Conservation (phyloP, 148 eudicot genomes). For the Persicaria tinctoria region DNA sequence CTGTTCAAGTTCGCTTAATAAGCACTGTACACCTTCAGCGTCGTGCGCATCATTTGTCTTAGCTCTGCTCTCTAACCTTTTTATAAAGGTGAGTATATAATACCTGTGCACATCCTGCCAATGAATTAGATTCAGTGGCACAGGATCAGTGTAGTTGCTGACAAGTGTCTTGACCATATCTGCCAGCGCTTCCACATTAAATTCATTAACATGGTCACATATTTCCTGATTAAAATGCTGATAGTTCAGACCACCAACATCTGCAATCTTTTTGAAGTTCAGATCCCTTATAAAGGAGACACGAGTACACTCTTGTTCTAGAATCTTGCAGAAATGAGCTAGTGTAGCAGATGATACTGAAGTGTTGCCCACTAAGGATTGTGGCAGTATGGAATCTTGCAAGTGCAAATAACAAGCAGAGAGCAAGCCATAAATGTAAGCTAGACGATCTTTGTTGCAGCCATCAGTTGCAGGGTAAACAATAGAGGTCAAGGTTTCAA, state of each 20-base stretch:
- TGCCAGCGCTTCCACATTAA: conserved; percentile 75
- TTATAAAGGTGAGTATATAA: conserved; percentile 42
- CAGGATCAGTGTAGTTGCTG: conserved; percentile 26
- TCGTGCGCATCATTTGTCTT: conserved; percentile 29
- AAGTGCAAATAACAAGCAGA: conserved; percentile 68
- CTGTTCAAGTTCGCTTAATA: conserved; percentile 68
- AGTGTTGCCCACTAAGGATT: conserved; percentile 16
- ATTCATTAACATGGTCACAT: conserved; percentile 57
- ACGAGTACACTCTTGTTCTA: conserved; percentile 63
- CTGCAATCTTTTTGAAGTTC: conserved; percentile 84
- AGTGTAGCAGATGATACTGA: conserved; percentile 20
- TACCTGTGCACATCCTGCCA: conserved; percentile 61
- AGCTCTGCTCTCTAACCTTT: conserved; percentile 44
- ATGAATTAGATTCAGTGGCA: conserved; percentile 40
- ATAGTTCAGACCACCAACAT: conserved; percentile 46
- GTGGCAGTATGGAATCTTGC: conserved; percentile 28
- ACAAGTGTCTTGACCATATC: conserved; percentile 62
- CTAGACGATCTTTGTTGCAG: conserved; percentile 64
- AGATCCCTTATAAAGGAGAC: conserved; percentile 62
- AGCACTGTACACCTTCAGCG: conserved; percentile 40
- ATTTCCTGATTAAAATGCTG: conserved; percentile 56
- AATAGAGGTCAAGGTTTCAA: conserved; percentile 38
- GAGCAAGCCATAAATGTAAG: conserved; percentile 56
- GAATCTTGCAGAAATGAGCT: conserved; percentile 49
- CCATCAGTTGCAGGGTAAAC: conserved; percentile 75